Percentiles rank a stretch among this genome's conserved stretches.
These are phyloP conservation scores for Magnusiomyces suaveolens DNA, from an alignment of 1,139 yeast species.

Conservation along the genomic window DNA sequence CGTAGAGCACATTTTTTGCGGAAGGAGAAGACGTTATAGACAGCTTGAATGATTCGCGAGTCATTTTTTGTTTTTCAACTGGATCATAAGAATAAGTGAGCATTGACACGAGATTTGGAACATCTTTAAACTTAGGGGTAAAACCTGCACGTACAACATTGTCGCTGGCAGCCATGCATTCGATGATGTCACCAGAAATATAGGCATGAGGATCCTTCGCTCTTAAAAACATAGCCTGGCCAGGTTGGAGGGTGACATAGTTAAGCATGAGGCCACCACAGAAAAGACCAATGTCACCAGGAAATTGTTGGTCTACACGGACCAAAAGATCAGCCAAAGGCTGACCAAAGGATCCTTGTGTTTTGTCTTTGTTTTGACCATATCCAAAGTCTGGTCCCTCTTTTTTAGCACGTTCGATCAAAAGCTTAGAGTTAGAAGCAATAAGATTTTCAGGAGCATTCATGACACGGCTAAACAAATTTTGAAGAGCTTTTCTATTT, in stretches of 20 bases:
- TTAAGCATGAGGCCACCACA: slow-evolving; percentile 90
- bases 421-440: slow-evolving; percentile 43
- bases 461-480: slow-evolving; percentile 76
- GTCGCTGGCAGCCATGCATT: slow-evolving; percentile 98
- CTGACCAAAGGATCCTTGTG: slow-evolving; percentile 2
- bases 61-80: slow-evolving; percentile 89
- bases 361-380: not conserved
- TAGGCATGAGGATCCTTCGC: slow-evolving; percentile 98
- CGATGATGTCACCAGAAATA: slow-evolving; percentile 92
- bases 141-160: slow-evolving; percentile 97
- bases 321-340: slow-evolving; percentile 58
- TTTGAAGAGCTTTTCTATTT: slow-evolving; percentile 59
- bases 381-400: slow-evolving; percentile 29
- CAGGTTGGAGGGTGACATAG: slow-evolving; percentile 73
- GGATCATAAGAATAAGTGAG: slow-evolving; percentile 83
- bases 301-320: slow-evolving; percentile 78
- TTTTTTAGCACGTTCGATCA: slow-evolving; percentile 51
- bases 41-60: slow-evolving; percentile 50
- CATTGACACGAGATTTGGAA: slow-evolving; percentile 77
- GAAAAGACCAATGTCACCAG: slow-evolving; percentile 86
- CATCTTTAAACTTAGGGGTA: slow-evolving; percentile 97
- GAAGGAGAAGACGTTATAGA: slow-evolving; percentile 55
- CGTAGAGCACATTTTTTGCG: slow-evolving; percentile 50
- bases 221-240: slow-evolving; percentile 93
- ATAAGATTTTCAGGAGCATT: slow-evolving; percentile 54